Conservation (phyloP, 345 rosid species). For the Populus nigra region DNA sequence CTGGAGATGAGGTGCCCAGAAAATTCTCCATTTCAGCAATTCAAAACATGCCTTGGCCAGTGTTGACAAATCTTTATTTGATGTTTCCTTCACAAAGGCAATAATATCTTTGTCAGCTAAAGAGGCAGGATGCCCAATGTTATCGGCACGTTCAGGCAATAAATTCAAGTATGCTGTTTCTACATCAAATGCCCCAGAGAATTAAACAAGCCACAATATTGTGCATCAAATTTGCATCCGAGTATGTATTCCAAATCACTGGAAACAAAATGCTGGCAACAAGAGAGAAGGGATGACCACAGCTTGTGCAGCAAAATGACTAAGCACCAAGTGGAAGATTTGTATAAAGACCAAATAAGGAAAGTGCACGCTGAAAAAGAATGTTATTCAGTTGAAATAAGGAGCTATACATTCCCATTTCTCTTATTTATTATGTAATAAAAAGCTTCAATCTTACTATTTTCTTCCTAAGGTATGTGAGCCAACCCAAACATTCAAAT, state of each 20-base stretch:
- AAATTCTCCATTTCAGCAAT: constrained; percentile 88
- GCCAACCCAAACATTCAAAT: neutral
- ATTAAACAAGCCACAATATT: neutral
- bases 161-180: neutral
- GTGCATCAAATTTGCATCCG: neutral
- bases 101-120: constrained; percentile 19
- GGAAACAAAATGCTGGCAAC: neutral
- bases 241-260: neutral
- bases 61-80: constrained; percentile 88
- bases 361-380: neutral
- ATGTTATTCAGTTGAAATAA: no score
- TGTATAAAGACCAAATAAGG: neutral
- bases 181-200: constrained; percentile 10
- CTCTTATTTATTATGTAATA: neutral
- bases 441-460: neutral
- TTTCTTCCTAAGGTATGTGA: neutral
- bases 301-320: neutral
- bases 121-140: constrained; percentile 3
- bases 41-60: constrained; percentile 95
- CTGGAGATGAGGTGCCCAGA: constrained; percentile 76
- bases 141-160: neutral
- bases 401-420: neutral
- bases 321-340: neutral
- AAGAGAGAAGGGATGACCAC: neutral
- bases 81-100: constrained; percentile 72